Base-by-base conservation (phyloP, 352 stramenopile species). In the Aphanomyces cochlioides region DNA sequence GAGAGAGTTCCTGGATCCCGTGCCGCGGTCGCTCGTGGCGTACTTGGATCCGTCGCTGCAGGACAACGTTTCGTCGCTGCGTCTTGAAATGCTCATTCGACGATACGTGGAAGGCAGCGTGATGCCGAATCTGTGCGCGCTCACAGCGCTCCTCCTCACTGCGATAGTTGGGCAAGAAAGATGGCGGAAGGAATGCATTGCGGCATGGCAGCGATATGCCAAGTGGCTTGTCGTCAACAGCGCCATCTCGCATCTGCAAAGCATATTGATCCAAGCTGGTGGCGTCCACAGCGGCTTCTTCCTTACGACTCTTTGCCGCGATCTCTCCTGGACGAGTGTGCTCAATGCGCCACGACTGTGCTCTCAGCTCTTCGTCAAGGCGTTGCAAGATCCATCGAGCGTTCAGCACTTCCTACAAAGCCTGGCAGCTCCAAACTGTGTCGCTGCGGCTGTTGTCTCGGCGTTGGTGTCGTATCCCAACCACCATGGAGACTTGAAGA, bases 11-110 rank as follows among this genome's bases (percentile, higher is more conserved):
- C 1, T 61, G 1, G 54, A 61, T 39, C 64, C 64, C 1, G 0
- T 61, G 6, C 47, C 64, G 4, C 7, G n/a, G 38, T 5, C 48
- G 6, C 36, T 70, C 12, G 28, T 47, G 4, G 64, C 34, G 5
- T 70, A 70, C 28, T 15, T 47, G 34, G 39, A 15, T n/a, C 21
- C 45, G 39, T n/a, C 47, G 19, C n/a, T 36, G 39, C 8, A n/a
- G n/a, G 28, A 4, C 40, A 34, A 45, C 7, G 43, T 61, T 8
- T 70, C 64, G 54, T 54, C 48, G 37, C 47, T 70, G 10, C 43
- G 64, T 10, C 54, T 63, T 38, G 64, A 70, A 50, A 70, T 50
- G 45, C 64, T 34, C 17, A n/a, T 70, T 13, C 43, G 54, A 13
- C 43, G 21, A 0, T 61, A 70, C 47, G 5, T 70, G 7, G 48